These are phyloP conservation scores for Stagonosporopsis cucurbitacearum DNA, from an alignment of 2,329 filamentous ascomycete genomes.

Conservation along the genomic window DNA sequence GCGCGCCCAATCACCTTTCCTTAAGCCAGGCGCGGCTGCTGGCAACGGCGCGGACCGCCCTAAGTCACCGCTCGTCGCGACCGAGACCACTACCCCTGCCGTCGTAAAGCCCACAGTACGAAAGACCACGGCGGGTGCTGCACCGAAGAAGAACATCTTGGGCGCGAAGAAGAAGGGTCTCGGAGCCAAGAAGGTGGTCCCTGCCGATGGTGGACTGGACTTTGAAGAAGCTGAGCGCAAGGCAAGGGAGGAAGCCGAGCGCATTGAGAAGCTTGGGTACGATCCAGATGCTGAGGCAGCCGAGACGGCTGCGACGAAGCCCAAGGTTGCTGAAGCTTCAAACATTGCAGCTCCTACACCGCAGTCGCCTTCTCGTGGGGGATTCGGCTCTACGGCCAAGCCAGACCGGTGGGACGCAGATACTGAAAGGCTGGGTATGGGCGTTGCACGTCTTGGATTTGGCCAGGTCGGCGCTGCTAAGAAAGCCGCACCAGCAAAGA, in stretches of 20 bases:
- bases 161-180: conserved; percentile 72
- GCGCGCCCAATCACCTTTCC: conserved; percentile 84
- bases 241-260: conserved; percentile 95
- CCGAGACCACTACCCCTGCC: conserved; percentile 59
- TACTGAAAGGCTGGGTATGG: conserved; percentile 89
- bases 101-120: conserved; percentile 77
- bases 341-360: conserved; percentile 78
- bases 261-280: conserved; percentile 93
- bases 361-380: conserved; percentile 67
- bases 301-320: conserved; percentile 41
- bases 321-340: conserved; percentile 58
- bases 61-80: conserved; percentile 73
- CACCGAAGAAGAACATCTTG: conserved; percentile 83
- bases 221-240: conserved; percentile 98
- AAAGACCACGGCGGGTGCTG: conserved; percentile 69
- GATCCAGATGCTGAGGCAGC: conserved; percentile 82
- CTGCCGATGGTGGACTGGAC: conserved; percentile 73
- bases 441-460: conserved; percentile 82
- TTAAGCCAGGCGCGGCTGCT: conserved; percentile 70
- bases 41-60: conserved; percentile 72
- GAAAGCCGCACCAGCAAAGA: conserved; percentile 70
- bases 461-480: conserved; percentile 74
- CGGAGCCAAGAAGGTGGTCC: conserved; percentile 75
- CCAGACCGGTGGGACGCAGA: conserved; percentile 71
- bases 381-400: conserved; percentile 66